Percentiles rank a stretch among this genome's conserved stretches.
Evolutionary conservation across 768 basidiomycete species (phyloP).

Genomic region (Cantharellus anzutake): DNA sequence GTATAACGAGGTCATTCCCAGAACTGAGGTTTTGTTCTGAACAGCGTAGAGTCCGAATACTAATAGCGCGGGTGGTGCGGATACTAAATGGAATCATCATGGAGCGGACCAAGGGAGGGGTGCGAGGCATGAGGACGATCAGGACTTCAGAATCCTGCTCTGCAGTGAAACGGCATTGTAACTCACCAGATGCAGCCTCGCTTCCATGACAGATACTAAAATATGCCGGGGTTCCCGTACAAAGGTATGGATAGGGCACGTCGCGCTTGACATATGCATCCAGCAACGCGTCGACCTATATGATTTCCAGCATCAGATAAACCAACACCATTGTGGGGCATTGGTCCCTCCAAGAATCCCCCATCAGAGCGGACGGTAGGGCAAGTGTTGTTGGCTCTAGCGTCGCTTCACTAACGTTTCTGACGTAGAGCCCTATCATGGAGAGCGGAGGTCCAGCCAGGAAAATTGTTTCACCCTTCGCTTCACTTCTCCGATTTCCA

Average conservation of each 20-base stretch:
- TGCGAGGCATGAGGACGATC: no score
- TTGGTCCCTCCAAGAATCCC: not conserved
- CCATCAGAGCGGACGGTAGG: not conserved
- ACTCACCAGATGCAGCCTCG: not conserved
- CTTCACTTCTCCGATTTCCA: not conserved
- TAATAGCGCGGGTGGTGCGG: not conserved
- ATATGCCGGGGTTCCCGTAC: not conserved
- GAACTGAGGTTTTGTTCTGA: not conserved
- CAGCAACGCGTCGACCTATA: not conserved
- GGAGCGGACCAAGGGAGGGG: no score
- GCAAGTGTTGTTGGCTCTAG: no score
- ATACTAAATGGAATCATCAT: no score
- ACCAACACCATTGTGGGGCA: not conserved
- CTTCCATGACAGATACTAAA: not conserved
- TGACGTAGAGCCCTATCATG: not conserved
- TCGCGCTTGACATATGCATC: not conserved
- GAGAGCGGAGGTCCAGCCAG: not conserved
- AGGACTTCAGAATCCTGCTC: not conserved
- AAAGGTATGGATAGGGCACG: not conserved
- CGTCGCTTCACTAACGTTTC: no score
- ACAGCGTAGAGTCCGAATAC: not conserved
- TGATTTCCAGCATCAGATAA: not conserved
- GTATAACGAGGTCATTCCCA: no score
- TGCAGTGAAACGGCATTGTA: not conserved
- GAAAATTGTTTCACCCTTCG: not conserved